Percentiles rank a stretch among this genome's conserved stretches.
phyloP scores from a whole-genome alignment of 2,329 filamentous ascomycete species.

The Ophiognomonia clavigignenti-juglandacearum region DNA sequence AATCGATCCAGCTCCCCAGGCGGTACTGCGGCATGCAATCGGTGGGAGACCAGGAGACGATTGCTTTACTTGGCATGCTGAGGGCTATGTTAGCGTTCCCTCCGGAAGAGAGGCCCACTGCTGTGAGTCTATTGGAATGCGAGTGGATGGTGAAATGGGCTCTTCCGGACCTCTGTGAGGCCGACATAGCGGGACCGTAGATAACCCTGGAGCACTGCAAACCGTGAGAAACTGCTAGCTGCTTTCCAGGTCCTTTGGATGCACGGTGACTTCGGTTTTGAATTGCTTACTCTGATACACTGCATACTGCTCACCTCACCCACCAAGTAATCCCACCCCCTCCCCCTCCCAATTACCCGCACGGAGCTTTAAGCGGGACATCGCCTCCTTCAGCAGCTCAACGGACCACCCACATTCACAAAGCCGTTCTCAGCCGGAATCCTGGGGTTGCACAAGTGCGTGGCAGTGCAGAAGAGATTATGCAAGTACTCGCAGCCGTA shows the following conservation, averaged over 20 bases:
- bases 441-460: no score
- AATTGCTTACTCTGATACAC: no score
- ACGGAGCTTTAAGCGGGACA: no score
- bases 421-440: no score
- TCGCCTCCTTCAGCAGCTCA: no score
- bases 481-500: no score
- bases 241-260: background rate
- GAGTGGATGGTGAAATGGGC: slow-evolving; percentile 4
- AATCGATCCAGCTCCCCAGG: background rate
- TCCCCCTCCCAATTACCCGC: no score
- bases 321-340: no score
- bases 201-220: background rate
- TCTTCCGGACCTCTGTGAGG: background rate
- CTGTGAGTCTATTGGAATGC: background rate
- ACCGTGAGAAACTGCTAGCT: background rate
- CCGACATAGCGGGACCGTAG: background rate
- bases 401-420: no score
- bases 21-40: background rate
- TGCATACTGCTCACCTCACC: no score
- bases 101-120: slow-evolving; percentile 4
- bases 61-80: background rate
- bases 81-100: background rate
- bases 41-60: background rate
- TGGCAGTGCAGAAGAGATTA: no score
- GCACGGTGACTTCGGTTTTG: background rate